A percentile compares a stretch with the other conserved stretches of the same genome.
Conservation (phyloP, 768 basidiomycete genomes). For the Royoungia palumana region DNA sequence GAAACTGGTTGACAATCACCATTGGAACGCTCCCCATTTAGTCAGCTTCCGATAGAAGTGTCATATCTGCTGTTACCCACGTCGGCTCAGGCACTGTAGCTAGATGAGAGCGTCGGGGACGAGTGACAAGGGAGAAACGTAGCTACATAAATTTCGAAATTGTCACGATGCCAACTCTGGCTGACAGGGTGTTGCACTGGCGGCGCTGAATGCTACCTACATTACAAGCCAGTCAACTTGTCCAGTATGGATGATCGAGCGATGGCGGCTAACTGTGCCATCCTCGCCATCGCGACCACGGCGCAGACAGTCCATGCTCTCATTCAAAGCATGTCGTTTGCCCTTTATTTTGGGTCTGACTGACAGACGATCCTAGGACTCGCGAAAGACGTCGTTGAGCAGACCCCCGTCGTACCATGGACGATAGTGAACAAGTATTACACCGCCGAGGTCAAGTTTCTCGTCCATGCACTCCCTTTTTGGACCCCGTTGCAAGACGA, state of each 20-base stretch:
- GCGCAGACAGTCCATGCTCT: constrained; percentile 18
- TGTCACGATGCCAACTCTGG: no score
- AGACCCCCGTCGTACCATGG: constrained; percentile 51
- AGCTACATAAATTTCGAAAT: no score
- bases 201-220: no score
- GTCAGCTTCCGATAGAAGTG: no score
- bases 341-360: constrained; percentile 3
- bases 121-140: no score
- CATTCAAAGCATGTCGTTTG: constrained; percentile 22
- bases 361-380: constrained; percentile 24
- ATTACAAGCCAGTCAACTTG: background rate
- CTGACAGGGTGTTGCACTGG: no score
- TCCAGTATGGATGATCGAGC: background rate
- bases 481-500: constrained; percentile 40
- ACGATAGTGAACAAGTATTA: constrained; percentile 81
- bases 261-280: constrained; percentile 24
- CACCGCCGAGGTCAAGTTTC: constrained; percentile 70
- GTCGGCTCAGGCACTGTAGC: no score
- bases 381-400: constrained; percentile 17
- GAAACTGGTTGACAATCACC: no score
- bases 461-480: constrained; percentile 45
- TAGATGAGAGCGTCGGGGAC: no score
- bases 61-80: no score
- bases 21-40: no score
- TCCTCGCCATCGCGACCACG: constrained; percentile 25